A percentile compares a stretch with the other conserved stretches of the same genome.
Evolutionary conservation across 2,329 filamentous ascomycete species (phyloP).

Genomic region (Didymella exigua): DNA sequence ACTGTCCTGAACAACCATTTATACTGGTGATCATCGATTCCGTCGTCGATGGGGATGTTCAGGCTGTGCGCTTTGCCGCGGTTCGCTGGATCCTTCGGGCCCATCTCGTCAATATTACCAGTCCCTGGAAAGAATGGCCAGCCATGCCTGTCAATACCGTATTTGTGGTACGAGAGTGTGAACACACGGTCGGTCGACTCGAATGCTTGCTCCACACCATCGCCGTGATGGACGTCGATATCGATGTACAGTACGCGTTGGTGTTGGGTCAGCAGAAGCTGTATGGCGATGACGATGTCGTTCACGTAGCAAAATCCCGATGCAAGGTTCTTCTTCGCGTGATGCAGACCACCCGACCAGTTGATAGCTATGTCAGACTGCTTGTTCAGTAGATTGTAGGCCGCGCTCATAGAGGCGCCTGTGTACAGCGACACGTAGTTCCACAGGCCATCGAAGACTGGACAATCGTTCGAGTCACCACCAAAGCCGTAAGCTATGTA

Average conservation of each 20-base stretch:
- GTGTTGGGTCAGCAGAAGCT: conserved; percentile 81
- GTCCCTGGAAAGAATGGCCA: conserved; percentile 85
- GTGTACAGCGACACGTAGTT: conserved; percentile 94
- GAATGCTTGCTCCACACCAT: conserved; percentile 90
- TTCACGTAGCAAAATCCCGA: conserved; percentile 99
- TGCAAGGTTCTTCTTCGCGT: conserved; percentile 92
- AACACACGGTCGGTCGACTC: conserved; percentile 88
- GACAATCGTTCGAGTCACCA: conserved; percentile 75
- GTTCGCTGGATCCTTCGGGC: conserved; percentile 81
- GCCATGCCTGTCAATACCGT: conserved; percentile 67
- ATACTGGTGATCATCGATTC: conserved; percentile 91
- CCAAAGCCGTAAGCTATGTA: conserved; percentile 79
- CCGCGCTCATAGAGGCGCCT: conserved; percentile 87
- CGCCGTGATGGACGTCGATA: conserved; percentile 90
- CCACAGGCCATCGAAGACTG: conserved; percentile 93
- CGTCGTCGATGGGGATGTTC: conserved; percentile 88
- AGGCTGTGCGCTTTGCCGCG: conserved; percentile 86
- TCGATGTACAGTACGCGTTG: conserved; percentile 92
- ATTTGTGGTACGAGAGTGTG: conserved; percentile 96
- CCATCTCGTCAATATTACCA: conserved; percentile 83
- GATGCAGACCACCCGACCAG: conserved; percentile 95
- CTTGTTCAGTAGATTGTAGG: conserved; percentile 81
- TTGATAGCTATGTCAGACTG: conserved; percentile 96
- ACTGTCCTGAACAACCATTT: conserved; percentile 81
- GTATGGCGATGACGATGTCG: conserved; percentile 92